Evolutionary conservation across 2,329 filamentous ascomycete genomes (phyloP), one percentile per base, ranked within the genome.

Genomic region (Sporothrix schenckii): DNA sequence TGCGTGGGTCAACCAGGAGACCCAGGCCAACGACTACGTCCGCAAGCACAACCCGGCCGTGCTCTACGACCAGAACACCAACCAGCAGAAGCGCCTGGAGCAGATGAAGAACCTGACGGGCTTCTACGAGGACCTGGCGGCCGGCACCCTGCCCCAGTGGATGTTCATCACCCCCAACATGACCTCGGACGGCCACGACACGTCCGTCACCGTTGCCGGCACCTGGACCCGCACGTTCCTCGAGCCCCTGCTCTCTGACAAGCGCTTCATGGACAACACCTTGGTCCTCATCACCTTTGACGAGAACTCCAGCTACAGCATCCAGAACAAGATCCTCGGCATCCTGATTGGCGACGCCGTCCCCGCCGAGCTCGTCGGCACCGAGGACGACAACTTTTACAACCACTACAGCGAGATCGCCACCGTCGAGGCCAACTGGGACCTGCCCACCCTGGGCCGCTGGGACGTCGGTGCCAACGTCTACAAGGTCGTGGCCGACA

Each of bases 221-320:
- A 76, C 80, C 16, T 95, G 91, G 90, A 86, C 88, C 16, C 85
- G 87, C 50, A 81, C 77, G 63, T 94, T 93, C 81, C 80, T 95
- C 1, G 84, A 87, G 70, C 91, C 91, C 0, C 87, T 95, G 10
- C 83, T 95, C 7, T 78, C 84, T 49, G 86, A 94, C 80, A 79
- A 82, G 65, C 86, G 89, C 74, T 94, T 95, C 80, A 91, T 90
- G 87, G 82, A 91, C 66, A 87, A 91, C 76, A 94, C 91, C 0
- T 85, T 95, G 1, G 85, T 95, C 11, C 82, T 94, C 5, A 79
- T 95, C 72, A 94, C 89, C 11, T 95, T 93, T 76, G 92, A 95
- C 74, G 92, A 95, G 81, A 91, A 89, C 78, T 87, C 90, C 75
- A 88, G 86, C 11, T 93, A 93, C 80, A 79, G 83, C 6, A 80